A percentile compares a stretch with the other conserved stretches of the same genome.
phyloP scores from a whole-genome alignment of 2,329 filamentous ascomycete species.

The Scolecobasidium constrictum region DNA sequence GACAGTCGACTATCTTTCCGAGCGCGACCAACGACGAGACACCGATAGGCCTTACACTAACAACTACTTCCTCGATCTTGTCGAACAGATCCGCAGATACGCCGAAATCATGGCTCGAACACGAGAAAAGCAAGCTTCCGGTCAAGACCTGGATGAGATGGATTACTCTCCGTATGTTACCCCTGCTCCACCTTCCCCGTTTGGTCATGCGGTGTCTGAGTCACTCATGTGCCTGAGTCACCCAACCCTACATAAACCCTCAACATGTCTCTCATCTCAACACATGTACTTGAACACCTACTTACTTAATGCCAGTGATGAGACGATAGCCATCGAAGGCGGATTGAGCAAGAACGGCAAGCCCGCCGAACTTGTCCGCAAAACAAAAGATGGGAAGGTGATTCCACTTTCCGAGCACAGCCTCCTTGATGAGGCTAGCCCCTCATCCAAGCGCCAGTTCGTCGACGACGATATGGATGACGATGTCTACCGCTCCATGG shows the following conservation, averaged over 20 bases:
- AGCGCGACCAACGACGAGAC: slow-evolving; percentile 75
- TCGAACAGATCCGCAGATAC: slow-evolving; percentile 87
- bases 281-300: not conserved
- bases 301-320: slow-evolving; percentile 37
- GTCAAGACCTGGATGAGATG: slow-evolving; percentile 40
- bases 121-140: slow-evolving; percentile 53
- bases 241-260: not conserved
- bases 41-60: slow-evolving; percentile 85
- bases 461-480: slow-evolving; percentile 57
- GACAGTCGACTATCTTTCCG: slow-evolving; percentile 74
- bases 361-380: slow-evolving; percentile 73
- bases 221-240: slow-evolving; percentile 9
- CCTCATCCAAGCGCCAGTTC: slow-evolving; percentile 39
- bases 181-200: slow-evolving; percentile 6
- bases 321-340: slow-evolving; percentile 70
- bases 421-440: slow-evolving; percentile 42
- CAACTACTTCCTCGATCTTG: slow-evolving; percentile 93
- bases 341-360: slow-evolving; percentile 73
- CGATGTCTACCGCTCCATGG: slow-evolving; percentile 83
- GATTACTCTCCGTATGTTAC: slow-evolving; percentile 37
- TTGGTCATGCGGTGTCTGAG: slow-evolving; percentile 5
- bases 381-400: slow-evolving; percentile 62
- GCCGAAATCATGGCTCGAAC: slow-evolving; percentile 70
- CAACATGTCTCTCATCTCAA: not conserved
- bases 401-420: slow-evolving; percentile 59